Conservation (phyloP, 2,329 filamentous ascomycete genomes). For the Neoarthrinium moseri region DNA sequence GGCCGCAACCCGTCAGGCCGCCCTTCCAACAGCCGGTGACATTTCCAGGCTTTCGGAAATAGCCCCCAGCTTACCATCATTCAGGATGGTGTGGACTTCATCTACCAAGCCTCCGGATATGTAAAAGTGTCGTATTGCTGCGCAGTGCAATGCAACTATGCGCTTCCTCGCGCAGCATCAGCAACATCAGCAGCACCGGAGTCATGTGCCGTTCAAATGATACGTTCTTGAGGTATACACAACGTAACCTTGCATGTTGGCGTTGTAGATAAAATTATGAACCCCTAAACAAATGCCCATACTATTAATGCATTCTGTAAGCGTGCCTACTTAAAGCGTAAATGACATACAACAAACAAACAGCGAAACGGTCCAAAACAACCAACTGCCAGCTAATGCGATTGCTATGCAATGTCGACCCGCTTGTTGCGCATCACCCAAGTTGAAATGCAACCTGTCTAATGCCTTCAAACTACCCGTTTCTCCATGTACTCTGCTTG, state of each 20-base stretch:
- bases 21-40: too few species aligned
- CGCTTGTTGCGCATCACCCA: neutral
- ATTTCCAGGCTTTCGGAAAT: too few species aligned
- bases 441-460: neutral
- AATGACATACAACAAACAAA: conserved; percentile 2
- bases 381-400: conserved; percentile 7
- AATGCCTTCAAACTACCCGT: neutral
- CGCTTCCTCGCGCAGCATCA: too few species aligned
- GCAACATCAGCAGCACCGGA: too few species aligned
- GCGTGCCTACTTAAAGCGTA: neutral
- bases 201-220: too few species aligned
- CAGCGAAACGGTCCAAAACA: neutral
- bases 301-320: conserved; percentile 9
- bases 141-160: too few species aligned
- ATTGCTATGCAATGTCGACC: conserved; percentile 9
- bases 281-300: neutral
- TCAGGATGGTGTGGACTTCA: neutral
- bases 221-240: too few species aligned
- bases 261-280: neutral
- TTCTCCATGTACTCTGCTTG: neutral
- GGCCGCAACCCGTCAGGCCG: too few species aligned
- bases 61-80: too few species aligned
- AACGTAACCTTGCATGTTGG: too few species aligned
- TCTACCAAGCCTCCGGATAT: neutral
- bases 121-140: too few species aligned